Conservation (phyloP, 257 asterid genomes). For the Coffea canephora region DNA sequence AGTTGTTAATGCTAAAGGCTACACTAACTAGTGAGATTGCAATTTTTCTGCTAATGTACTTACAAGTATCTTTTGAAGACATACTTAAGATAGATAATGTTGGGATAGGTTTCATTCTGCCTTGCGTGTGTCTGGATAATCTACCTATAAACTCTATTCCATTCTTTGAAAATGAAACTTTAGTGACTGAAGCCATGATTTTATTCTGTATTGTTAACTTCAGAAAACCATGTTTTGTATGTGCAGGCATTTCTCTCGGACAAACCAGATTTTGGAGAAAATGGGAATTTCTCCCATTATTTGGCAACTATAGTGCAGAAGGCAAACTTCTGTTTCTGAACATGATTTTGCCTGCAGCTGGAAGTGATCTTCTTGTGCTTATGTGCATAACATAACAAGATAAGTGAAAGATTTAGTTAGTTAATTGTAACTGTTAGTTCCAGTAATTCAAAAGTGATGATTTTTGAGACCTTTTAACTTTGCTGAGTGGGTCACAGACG, state of each 20-base stretch:
- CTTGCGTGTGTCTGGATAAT: not conserved
- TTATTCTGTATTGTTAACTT: not conserved
- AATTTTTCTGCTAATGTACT: too few species aligned
- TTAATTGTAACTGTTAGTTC: not conserved
- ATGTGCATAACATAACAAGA: not conserved
- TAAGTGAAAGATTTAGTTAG: slow-evolving; percentile 4
- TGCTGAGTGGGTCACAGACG: not conserved
- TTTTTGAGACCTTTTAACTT: not conserved
- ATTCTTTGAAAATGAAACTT: not conserved
- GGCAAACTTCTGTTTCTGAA: slow-evolving; percentile 20
- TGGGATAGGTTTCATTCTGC: not conserved
- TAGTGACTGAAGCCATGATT: not conserved
- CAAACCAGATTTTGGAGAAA: slow-evolving; percentile 80
- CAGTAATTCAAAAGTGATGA: not conserved
- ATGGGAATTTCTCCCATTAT: slow-evolving; percentile 66
- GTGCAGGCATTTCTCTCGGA: slow-evolving; percentile 80
- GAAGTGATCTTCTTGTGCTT: not conserved
- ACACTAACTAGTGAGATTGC: not conserved
- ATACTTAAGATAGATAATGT: not conserved
- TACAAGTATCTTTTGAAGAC: not conserved
- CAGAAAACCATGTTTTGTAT: slow-evolving; percentile 14
- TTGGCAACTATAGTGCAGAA: slow-evolving; percentile 66
- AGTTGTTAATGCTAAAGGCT: not conserved
- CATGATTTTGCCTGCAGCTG: slow-evolving; percentile 7
- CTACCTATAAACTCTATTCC: not conserved